Evolutionary conservation across 331 rosid species (phyloP), one percentile per base, ranked within the genome.

Genomic region (Telfairia occidentalis): DNA sequence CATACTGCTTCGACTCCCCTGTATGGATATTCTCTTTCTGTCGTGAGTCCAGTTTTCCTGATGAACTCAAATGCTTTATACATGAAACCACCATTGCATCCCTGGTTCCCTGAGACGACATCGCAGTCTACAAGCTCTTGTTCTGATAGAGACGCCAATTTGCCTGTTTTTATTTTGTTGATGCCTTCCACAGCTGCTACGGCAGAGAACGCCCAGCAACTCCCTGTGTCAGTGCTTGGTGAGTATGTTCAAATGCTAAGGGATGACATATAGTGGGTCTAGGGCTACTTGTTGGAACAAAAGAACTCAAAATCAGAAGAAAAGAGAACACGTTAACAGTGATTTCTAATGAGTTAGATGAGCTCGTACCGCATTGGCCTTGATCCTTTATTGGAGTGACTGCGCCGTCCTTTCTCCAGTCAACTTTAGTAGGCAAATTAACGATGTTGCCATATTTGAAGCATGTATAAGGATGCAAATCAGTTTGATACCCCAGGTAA

Each of bases 121-220:
- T 90, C 86, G 24, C 89, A 88, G 77, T 91, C 97, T 72, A 88
- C 40, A 29, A 89, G 89, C 81, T 91, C 81, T 78, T 91, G 91
- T 78, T 88, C 95, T 16, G 97, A 86, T 13, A 89, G 77, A 58
- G 92, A 79, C 38, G 82, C 54, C 78, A 91, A 73, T 10, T 83
- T 84, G 7, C 90, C 91, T 28, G 86, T 78, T 83, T 87, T 84
- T 73, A 93, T 87, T 77, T 91, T 3, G 72, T 82, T 78, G 77
- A 94, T 76, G 67, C 90, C 92, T 86, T 94, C 97, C 23, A 91
- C 92, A 35, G 95, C 91, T 81, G 92, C 92, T 60, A 87, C 92
- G 0, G 95, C 84, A 15, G 92, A 84, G 84, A 93, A 91, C 60
- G 98, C 96, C 97, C 97, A 91, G 78, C 92, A 91, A 64, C 89